Base-by-base conservation (phyloP, 495 filamentous ascomycete genomes). In the Hypoxylon rickii region DNA sequence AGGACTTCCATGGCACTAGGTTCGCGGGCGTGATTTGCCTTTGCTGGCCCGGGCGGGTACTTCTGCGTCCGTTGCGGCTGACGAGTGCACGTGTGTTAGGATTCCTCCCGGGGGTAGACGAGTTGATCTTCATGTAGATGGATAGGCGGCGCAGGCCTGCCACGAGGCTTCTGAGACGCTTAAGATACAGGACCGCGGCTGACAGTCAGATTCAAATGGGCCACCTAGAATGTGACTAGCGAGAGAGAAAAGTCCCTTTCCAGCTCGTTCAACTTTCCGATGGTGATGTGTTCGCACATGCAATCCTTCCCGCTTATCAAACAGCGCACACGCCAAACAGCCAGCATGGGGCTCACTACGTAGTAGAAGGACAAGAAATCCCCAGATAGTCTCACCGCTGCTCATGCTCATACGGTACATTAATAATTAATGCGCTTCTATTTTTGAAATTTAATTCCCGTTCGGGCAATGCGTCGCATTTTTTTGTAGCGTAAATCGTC, bases 51-150 rank as follows among this genome's bases (percentile, higher is more conserved):
- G 37, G 50, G 26, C 50, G 44, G 50, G 57, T 55, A 41, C 40
- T 54, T 55, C 39, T 54, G 48, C 47, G 42, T 51, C 42, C 42
- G 31, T 62, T 62, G 58, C 59, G 59, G 53, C 53, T 63, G 53
- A 58, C 13, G 38, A 54, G 53, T 42, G 48, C 48, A 63, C 48
- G 53, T 58, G 52, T 49, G 39, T 18, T 39, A 53, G 52, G 59
- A 57, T 53, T 41, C 46, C 33, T 22, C 44, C 53, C 38, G 43
- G 52, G 58, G 44, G 46, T 38, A 24, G 39, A 41, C 20, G 21
- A 44, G 53, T 61, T 40, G 24, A 4, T 10, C 24, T 29, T 4
- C 33, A 54, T 61, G 55, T 61, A 61, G 29, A 48, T 45, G 33
- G 59, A 38, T 43, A 33, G 38, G 53, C 53, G 53, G 44, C 48